phyloP scores from a whole-genome alignment of 352 stramenopile species.

The Phytophthora boehmeriae region DNA sequence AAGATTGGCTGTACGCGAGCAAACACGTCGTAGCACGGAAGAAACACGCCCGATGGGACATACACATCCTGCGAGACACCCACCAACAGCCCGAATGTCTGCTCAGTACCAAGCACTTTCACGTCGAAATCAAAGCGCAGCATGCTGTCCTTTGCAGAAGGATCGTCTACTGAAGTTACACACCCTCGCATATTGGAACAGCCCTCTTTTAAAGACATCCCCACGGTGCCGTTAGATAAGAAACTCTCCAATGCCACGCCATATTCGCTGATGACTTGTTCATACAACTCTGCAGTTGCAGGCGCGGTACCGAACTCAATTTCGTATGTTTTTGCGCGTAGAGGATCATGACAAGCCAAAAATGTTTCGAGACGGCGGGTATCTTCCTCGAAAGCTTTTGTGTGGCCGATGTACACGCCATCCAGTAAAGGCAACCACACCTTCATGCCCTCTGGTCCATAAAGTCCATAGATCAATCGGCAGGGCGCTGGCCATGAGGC shows the following conservation, averaged over 20 bases:
- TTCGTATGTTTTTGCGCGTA: constrained; percentile 81
- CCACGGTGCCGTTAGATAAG: constrained; percentile 20
- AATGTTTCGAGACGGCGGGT: constrained; percentile 60
- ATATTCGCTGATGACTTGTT: constrained; percentile 77
- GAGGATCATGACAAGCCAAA: constrained; percentile 76
- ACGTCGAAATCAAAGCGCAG: constrained; percentile 82
- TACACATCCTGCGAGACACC: constrained; percentile 85
- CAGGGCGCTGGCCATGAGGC: constrained; percentile 65
- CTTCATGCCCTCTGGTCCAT: constrained; percentile 74
- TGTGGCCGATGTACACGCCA: constrained; percentile 70
- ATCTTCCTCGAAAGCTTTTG: constrained; percentile 65
- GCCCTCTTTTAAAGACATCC: constrained; percentile 40
- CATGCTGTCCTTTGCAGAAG: constrained; percentile 64
- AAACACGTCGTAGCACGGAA: constrained; percentile 81
- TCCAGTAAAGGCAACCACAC: constrained; percentile 82
- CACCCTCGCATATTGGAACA: constrained; percentile 56
- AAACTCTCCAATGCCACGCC: constrained; percentile 64
- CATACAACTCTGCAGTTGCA: constrained; percentile 66
- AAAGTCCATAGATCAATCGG: constrained; percentile 70
- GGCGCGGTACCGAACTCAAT: constrained; percentile 78
- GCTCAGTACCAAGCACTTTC: constrained; percentile 69
- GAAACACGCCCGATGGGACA: constrained; percentile 57
- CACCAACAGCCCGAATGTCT: constrained; percentile 72
- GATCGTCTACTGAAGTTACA: constrained; percentile 64
- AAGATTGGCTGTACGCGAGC: constrained; percentile 82